These are phyloP conservation scores for Cunninghamia lanceolata DNA, from an alignment of 75 land plant species.

Conservation along the genomic window DNA sequence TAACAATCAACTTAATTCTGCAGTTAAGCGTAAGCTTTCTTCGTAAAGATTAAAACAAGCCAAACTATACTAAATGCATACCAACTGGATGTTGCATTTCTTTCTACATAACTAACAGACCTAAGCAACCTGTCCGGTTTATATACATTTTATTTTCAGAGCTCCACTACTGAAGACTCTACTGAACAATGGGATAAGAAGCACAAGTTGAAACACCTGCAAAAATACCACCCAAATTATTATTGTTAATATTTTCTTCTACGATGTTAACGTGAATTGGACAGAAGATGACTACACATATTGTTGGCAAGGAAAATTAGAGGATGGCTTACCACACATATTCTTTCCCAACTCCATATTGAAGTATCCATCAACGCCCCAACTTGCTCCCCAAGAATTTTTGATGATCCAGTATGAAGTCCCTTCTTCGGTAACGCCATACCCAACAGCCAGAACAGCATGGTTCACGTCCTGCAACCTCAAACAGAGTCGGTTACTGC, in stretches of 20 bases:
- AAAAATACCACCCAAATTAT: not conserved
- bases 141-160: not conserved
- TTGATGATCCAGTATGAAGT: slow-evolving; percentile 90
- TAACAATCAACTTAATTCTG: not conserved
- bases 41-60: not conserved
- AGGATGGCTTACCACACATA: slow-evolving; percentile 88
- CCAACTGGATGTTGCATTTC: not conserved
- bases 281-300: not conserved
- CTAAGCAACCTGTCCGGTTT: not conserved
- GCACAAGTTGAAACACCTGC: slow-evolving; percentile 96
- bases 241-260: not conserved
- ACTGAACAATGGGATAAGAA: slow-evolving; percentile 69
- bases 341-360: slow-evolving; percentile 96
- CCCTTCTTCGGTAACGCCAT: slow-evolving; percentile 64
- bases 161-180: not conserved
- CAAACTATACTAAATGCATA: not conserved
- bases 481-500: not conserved
- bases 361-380: slow-evolving; percentile 90
- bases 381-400: slow-evolving; percentile 90
- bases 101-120: not conserved
- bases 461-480: slow-evolving; percentile 87
- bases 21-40: not conserved
- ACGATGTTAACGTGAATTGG: not conserved
- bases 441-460: slow-evolving; percentile 96
- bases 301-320: not conserved